Conservation (phyloP, 2,329 filamentous ascomycete species). For the Sarocladium strictum region DNA sequence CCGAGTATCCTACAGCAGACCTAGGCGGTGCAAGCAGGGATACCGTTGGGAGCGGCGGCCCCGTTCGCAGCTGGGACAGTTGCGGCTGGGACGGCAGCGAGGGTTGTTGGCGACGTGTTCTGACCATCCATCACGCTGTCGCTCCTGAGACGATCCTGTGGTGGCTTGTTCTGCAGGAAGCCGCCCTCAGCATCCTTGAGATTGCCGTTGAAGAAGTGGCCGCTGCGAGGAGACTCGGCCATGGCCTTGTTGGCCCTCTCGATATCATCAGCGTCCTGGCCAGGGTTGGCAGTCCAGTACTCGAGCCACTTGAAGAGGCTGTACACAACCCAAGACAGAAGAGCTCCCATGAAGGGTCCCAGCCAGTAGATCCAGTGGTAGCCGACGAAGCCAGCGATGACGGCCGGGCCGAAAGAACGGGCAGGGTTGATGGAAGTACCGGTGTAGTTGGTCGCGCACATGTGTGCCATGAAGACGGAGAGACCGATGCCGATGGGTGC, state of each 20-base stretch:
- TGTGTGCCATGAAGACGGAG: conserved; percentile 56
- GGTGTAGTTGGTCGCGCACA: conserved; percentile 40
- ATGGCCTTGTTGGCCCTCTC: conserved; percentile 15
- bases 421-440: conserved; percentile 45
- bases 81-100: neutral
- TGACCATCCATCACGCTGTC: conserved; percentile 6
- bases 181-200: conserved; percentile 2
- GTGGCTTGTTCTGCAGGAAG: neutral
- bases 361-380: conserved; percentile 53
- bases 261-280: conserved; percentile 36
- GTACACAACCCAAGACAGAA: conserved; percentile 45
- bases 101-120: neutral
- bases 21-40: neutral
- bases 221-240: neutral
- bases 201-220: conserved; percentile 3
- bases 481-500: conserved; percentile 69
- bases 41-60: neutral
- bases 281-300: conserved; percentile 44
- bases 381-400: conserved; percentile 33
- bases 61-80: neutral
- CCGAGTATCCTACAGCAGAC: too few species aligned
- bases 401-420: conserved; percentile 43
- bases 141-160: neutral
- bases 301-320: conserved; percentile 44
- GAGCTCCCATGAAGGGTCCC: conserved; percentile 42